phyloP scores from a whole-genome alignment of 1,139 yeast species.

The Magnusiomyces clavatus region DNA sequence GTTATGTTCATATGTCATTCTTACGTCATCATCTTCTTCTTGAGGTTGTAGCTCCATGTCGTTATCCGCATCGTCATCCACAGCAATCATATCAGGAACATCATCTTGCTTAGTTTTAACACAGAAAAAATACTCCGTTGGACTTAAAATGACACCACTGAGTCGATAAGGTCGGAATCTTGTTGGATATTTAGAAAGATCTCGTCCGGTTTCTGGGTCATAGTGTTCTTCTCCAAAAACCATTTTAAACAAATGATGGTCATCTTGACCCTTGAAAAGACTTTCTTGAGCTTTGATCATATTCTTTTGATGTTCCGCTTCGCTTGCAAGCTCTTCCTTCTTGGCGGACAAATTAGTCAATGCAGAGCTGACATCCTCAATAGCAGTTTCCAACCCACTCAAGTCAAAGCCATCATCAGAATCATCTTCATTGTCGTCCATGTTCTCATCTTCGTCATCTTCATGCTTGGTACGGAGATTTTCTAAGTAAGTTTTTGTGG shows the following conservation, averaged over 20 bases:
- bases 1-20: not conserved
- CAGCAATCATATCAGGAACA: constrained; percentile 17
- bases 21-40: constrained; percentile 4
- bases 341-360: constrained; percentile 9
- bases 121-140: constrained; percentile 23
- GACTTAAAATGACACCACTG: constrained; percentile 26
- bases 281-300: constrained; percentile 4
- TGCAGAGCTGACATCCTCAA: constrained; percentile 17
- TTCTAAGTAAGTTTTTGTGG: constrained; percentile 27
- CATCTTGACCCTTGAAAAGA: constrained; percentile 3
- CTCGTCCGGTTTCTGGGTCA: too few relatives aligned
- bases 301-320: constrained; percentile 15
- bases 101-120: constrained; percentile 5
- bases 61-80: constrained; percentile 7
- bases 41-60: constrained; percentile 1
- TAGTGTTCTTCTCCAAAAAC: not conserved
- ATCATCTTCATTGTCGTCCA: constrained; percentile 17
- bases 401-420: constrained; percentile 19
- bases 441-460: not conserved
- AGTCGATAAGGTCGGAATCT: constrained; percentile 20
- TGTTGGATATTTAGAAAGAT: too few relatives aligned
- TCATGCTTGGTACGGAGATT: constrained; percentile 17
- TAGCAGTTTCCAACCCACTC: constrained; percentile 13
- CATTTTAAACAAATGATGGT: not conserved
- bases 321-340: constrained; percentile 13